Evolutionary conservation across 1,139 yeast species (phyloP).

Genomic region (Zygoascus hellenicus): DNA sequence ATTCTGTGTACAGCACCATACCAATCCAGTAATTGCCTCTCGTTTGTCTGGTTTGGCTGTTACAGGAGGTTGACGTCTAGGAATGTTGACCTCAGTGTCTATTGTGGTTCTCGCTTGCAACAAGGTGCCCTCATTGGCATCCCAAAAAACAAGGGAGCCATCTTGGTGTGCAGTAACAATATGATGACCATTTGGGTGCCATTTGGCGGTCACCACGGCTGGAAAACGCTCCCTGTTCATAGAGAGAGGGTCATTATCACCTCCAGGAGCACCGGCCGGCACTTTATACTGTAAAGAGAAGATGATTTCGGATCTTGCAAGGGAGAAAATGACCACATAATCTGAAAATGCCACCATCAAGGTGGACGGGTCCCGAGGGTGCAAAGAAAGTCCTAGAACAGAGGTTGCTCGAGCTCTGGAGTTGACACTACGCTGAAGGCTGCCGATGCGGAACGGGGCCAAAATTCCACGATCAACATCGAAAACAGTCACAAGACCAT

Average conservation of each 20-base stretch:
- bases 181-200: constrained; percentile 93
- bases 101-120: constrained; percentile 69
- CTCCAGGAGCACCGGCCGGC: constrained; percentile 59
- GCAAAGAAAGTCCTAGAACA: constrained; percentile 64
- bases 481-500: constrained; percentile 68
- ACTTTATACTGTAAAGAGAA: constrained; percentile 54
- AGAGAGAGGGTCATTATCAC: constrained; percentile 42
- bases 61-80: constrained; percentile 28
- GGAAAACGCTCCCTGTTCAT: constrained; percentile 39
- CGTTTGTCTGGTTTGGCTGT: constrained; percentile 16
- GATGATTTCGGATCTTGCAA: constrained; percentile 54
- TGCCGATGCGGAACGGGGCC: constrained; percentile 64
- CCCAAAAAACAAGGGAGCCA: constrained; percentile 89
- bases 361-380: constrained; percentile 84
- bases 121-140: constrained; percentile 65
- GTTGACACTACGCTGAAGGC: constrained; percentile 50
- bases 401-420: constrained; percentile 43
- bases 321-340: constrained; percentile 62
- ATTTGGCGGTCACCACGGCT: constrained; percentile 55
- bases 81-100: constrained; percentile 59
- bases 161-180: constrained; percentile 73
- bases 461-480: constrained; percentile 74
- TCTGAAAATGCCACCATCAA: constrained; percentile 67
- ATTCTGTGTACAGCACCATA: constrained; percentile 74
- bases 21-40: constrained; percentile 41